These are phyloP conservation scores for Rosa hybrid DNA, from an alignment of 331 rosid species.

Conservation along the genomic window DNA sequence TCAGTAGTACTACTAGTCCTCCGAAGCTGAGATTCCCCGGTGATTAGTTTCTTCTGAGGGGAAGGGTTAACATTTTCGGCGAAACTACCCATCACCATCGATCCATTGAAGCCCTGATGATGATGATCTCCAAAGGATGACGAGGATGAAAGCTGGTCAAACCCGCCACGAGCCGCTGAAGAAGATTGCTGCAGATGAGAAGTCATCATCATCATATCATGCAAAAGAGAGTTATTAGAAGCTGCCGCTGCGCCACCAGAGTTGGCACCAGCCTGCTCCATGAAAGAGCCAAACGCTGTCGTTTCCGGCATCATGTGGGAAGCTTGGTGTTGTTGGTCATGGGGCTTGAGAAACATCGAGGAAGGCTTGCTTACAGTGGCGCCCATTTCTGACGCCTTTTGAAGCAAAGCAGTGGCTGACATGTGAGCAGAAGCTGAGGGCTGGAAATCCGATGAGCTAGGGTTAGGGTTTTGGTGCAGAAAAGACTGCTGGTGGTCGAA, in stretches of 20 bases:
- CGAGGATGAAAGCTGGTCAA: slow-evolving; percentile 4
- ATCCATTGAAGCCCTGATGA: slow-evolving; percentile 32
- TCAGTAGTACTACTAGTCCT: not conserved
- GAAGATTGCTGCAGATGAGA: slow-evolving; percentile 5
- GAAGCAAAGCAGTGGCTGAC: slow-evolving; percentile 69
- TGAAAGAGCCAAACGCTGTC: not conserved
- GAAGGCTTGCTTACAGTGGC: slow-evolving; percentile 41
- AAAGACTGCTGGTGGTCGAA: slow-evolving; percentile 19
- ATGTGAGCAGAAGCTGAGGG: slow-evolving; percentile 34
- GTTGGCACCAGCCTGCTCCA: not conserved
- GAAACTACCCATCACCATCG: not conserved
- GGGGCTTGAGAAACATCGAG: slow-evolving; percentile 25
- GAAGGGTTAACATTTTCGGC: not conserved
- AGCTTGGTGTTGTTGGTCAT: slow-evolving; percentile 3
- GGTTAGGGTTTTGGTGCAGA: slow-evolving; percentile 64
- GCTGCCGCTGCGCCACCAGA: slow-evolving; percentile 24
- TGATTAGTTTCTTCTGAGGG: not conserved
- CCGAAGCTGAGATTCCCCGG: not conserved
- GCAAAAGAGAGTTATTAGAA: slow-evolving; percentile 32
- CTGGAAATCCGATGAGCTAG: slow-evolving; percentile 20
- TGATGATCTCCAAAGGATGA: slow-evolving; percentile 17
- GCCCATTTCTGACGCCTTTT: slow-evolving; percentile 63
- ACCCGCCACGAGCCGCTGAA: not conserved
- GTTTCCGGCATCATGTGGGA: not conserved
- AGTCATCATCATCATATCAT: slow-evolving; percentile 51